A percentile compares a stretch with the other conserved stretches of the same genome.
Conservation (phyloP, 2,329 filamentous ascomycete species). For the Canariomyces notabilis region DNA sequence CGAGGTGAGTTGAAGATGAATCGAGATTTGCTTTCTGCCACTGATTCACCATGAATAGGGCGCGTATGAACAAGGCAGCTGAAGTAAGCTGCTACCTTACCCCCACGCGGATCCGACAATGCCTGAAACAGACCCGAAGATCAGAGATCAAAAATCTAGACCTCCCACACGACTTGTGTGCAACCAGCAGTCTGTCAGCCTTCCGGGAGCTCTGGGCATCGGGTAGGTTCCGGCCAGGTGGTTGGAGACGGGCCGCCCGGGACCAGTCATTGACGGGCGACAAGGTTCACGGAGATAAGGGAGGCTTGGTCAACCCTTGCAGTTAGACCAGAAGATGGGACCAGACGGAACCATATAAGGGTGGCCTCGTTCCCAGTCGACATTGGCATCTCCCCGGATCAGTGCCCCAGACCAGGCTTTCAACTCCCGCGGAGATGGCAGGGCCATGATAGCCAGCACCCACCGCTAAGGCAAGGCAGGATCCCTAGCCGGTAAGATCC, state of each 20-base stretch:
- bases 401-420: background rate
- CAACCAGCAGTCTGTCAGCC: too few relatives aligned
- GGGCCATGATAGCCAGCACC: conserved; percentile 1
- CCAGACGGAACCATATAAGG: background rate
- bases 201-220: background rate
- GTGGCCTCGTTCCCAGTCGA: background rate
- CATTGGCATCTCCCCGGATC: background rate
- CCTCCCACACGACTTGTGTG: too few relatives aligned
- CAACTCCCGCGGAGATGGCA: conserved; percentile 12
- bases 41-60: background rate
- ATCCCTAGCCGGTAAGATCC: conserved; percentile 3
- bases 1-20: background rate
- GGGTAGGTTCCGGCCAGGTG: background rate
- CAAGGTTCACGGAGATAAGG: background rate
- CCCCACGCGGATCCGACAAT: background rate
- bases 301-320: background rate
- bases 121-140: too few relatives aligned
- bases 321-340: background rate
- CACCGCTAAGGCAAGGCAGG: background rate
- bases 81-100: background rate
- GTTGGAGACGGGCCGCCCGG: background rate
- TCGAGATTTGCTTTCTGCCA: background rate
- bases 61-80: background rate
- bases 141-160: too few relatives aligned
- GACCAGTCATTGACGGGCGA: background rate